Conservation (phyloP, 805 yeast genomes). For the Saccharomycopsis oosterbeekiorum region DNA sequence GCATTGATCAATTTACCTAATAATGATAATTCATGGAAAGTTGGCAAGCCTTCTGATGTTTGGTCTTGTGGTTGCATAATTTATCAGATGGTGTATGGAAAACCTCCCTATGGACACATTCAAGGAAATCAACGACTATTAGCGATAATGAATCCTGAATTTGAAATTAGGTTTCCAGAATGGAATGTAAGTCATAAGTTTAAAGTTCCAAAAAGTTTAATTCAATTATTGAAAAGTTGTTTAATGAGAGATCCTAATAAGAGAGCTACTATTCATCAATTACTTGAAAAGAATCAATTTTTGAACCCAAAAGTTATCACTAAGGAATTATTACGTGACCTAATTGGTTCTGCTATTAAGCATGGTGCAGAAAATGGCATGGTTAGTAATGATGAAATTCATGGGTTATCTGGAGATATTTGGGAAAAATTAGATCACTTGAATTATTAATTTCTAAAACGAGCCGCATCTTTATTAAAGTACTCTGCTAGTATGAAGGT, state of each 20-base stretch:
- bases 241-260: constrained; percentile 58
- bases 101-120: constrained; percentile 78
- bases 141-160: constrained; percentile 81
- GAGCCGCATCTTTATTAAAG: too few relatives aligned
- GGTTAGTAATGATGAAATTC: constrained; percentile 34
- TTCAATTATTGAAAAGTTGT: constrained; percentile 66
- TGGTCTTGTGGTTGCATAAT: constrained; percentile 98
- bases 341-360: constrained; percentile 67
- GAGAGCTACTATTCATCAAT: constrained; percentile 54
- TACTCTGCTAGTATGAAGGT: too few relatives aligned
- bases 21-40: constrained; percentile 43
- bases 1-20: constrained; percentile 44
- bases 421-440: constrained; percentile 36
- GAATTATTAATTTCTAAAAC: constrained; percentile 8
- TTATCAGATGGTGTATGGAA: constrained; percentile 91
- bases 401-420: constrained; percentile 44
- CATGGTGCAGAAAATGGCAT: constrained; percentile 49
- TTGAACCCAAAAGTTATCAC: constrained; percentile 68
- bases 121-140: constrained; percentile 67
- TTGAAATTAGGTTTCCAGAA: constrained; percentile 57
- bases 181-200: constrained; percentile 28
- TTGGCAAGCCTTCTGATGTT: constrained; percentile 93
- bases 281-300: constrained; percentile 49
- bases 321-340: constrained; percentile 52
- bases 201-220: constrained; percentile 56